A percentile compares a stretch with the other conserved stretches of the same genome.
Conservation (phyloP, 2,329 filamentous ascomycete genomes). For the Verticillium klebahnii region DNA sequence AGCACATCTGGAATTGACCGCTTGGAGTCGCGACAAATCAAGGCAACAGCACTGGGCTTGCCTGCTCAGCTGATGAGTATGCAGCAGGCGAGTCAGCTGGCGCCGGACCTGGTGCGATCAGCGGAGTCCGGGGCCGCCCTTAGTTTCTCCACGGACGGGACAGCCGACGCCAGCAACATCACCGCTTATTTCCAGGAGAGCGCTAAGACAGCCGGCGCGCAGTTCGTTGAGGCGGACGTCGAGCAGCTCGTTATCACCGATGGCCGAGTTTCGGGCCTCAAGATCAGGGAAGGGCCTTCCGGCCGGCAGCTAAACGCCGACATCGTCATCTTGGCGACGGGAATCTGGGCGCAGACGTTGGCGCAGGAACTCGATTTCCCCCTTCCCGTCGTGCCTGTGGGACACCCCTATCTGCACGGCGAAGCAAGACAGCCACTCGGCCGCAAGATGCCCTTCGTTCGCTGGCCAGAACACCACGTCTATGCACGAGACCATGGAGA, state of each 20-base stretch:
- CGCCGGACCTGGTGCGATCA: constrained; percentile 2
- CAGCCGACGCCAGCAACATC: constrained; percentile 1
- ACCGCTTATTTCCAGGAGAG: constrained; percentile 4
- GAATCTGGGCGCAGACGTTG: constrained; percentile 4
- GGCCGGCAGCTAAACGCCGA: background rate
- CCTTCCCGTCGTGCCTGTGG: constrained; percentile 4
- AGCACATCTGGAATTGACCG: background rate
- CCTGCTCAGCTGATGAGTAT: constrained; percentile 1
- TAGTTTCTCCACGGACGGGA: constrained; percentile 3
- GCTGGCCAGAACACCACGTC: constrained; percentile 7
- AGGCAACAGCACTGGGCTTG: background rate
- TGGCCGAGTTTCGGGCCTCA: background rate
- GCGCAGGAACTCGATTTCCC: constrained; percentile 1
- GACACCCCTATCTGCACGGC: constrained; percentile 5
- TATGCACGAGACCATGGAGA: constrained; percentile 4
- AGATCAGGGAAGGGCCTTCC: background rate
- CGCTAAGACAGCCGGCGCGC: background rate
- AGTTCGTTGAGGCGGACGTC: background rate
- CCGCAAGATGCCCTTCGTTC: constrained; percentile 1
- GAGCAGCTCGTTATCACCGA: background rate
- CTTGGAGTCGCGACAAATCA: background rate
- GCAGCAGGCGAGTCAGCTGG: background rate
- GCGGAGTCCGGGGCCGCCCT: constrained; percentile 1
- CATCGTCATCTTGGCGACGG: constrained; percentile 3
- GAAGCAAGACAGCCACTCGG: background rate